A percentile compares a stretch with the other conserved stretches of the same genome.
These are phyloP conservation scores for Suillus paluster DNA, from an alignment of 768 basidiomycete species.

Conservation along the genomic window DNA sequence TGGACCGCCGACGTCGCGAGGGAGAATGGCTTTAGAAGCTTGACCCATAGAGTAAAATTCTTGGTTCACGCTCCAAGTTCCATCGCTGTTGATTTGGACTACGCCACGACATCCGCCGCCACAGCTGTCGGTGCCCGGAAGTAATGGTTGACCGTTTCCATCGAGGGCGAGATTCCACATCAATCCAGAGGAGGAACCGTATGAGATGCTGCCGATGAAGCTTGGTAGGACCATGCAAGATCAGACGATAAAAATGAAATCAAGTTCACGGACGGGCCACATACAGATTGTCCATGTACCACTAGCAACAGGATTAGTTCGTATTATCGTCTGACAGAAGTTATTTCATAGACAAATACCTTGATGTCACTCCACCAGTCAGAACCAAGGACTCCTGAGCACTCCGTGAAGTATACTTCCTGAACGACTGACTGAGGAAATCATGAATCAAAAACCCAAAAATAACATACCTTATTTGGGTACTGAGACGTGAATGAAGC, in stretches of 20 bases:
- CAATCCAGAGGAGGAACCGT: constrained; percentile 48
- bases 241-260: constrained; percentile 27
- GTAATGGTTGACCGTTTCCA: constrained; percentile 61
- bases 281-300: constrained; percentile 73
- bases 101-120: constrained; percentile 68
- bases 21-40: constrained; percentile 72
- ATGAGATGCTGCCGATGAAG: constrained; percentile 43
- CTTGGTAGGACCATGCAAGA: constrained; percentile 14
- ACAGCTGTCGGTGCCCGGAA: constrained; percentile 69
- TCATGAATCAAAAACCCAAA: not conserved
- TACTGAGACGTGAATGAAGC: constrained; percentile 57
- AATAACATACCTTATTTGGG: constrained; percentile 49
- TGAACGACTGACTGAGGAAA: constrained; percentile 5
- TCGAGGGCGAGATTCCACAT: constrained; percentile 83
- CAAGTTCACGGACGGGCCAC: constrained; percentile 18
- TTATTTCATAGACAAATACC: constrained; percentile 36
- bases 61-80: constrained; percentile 68
- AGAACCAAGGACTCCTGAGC: constrained; percentile 63
- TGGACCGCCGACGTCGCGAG: constrained; percentile 68
- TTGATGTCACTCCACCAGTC: constrained; percentile 87
- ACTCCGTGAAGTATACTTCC: constrained; percentile 60
- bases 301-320: constrained; percentile 41
- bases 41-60: constrained; percentile 82
- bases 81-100: constrained; percentile 66
- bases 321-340: not conserved